Conservation (phyloP, 1,139 yeast genomes). For the Candida sp. region DNA sequence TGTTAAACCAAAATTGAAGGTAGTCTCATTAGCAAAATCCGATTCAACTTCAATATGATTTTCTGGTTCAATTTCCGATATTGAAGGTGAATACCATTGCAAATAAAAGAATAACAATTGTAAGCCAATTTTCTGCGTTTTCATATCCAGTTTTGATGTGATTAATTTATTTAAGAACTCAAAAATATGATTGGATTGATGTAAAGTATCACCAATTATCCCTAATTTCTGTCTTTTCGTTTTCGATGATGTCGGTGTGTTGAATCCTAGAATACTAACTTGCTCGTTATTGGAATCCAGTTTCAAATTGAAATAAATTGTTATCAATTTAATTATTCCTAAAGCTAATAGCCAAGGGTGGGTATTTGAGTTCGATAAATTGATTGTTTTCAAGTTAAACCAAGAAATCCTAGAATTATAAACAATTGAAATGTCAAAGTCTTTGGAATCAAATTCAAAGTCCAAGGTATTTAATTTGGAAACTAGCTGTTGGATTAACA, state of each 20-base stretch:
- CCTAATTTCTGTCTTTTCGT: conserved; percentile 19
- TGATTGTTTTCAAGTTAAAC: conserved; percentile 25
- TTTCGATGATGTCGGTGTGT: neutral
- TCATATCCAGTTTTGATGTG: conserved; percentile 11
- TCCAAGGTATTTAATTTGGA: conserved; percentile 13
- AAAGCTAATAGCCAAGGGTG: conserved; percentile 30
- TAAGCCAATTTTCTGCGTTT: conserved; percentile 22
- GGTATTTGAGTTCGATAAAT: conserved; percentile 15
- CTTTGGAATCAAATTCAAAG: conserved; percentile 14
- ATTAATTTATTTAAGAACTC: conserved; percentile 21
- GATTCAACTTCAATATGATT: conserved; percentile 1
- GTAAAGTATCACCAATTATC: conserved; percentile 14
- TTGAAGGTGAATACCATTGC: conserved; percentile 9
- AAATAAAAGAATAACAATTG: conserved; percentile 24
- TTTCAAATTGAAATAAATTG: conserved; percentile 22
- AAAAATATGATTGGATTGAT: conserved; percentile 11
- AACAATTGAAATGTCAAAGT: conserved; percentile 15
- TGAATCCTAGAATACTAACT: neutral
- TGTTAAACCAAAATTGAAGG: conserved; percentile 5
- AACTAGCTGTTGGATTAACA: conserved; percentile 19
- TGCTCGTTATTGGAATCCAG: neutral
- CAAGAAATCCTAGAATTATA: conserved; percentile 14
- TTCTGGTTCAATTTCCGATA: neutral
- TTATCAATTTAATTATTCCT: conserved; percentile 26
- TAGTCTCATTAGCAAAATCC: neutral